These are phyloP conservation scores for Entomophthora muscae DNA, from an alignment of 371 early-diverging fungal species.

Conservation along the genomic window DNA sequence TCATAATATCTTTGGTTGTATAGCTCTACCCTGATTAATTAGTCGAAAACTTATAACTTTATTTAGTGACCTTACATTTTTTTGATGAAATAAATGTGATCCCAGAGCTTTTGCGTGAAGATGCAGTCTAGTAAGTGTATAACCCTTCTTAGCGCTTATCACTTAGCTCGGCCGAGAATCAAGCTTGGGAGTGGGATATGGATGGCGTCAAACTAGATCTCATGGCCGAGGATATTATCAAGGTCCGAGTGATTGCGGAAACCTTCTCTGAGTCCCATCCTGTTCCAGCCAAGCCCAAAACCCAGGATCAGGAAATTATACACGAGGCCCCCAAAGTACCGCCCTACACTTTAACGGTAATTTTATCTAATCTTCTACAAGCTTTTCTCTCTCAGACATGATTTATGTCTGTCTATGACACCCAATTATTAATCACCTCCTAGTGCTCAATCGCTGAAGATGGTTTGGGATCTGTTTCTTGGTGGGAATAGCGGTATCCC, in stretches of 20 bases:
- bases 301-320: background rate
- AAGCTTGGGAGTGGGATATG: background rate
- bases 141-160: background rate
- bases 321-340: background rate
- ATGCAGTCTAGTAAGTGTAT: conserved; percentile 17
- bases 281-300: background rate
- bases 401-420: background rate
- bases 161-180: background rate
- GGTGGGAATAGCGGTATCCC: background rate
- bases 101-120: conserved; percentile 22
- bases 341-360: background rate
- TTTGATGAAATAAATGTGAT: conserved; percentile 86
- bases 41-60: background rate
- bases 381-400: background rate
- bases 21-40: background rate
- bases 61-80: conserved; percentile 64
- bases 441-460: background rate
- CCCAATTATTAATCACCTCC: background rate
- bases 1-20: background rate
- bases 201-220: background rate
- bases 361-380: background rate
- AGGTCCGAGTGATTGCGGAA: background rate
- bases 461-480: background rate
- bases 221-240: background rate
- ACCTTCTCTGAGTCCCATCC: background rate